Percentiles rank a stretch among this genome's conserved stretches.
Evolutionary conservation across 495 filamentous ascomycete genomes (phyloP).

Genomic region (Tetracladium setigerum): DNA sequence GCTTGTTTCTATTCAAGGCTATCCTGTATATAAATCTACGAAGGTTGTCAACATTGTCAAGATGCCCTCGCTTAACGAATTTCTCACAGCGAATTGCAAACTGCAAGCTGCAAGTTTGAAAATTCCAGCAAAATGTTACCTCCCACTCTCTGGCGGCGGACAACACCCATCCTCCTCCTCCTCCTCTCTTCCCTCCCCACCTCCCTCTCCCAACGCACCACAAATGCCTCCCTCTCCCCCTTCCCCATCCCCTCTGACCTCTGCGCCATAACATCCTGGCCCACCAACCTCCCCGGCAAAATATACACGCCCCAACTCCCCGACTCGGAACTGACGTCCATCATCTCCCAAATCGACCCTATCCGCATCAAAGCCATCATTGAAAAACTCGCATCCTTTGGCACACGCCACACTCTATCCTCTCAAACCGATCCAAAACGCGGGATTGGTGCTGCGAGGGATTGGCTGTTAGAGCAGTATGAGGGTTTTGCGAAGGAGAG

Average conservation of each 20-base stretch:
- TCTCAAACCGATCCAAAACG: conserved; percentile 34
- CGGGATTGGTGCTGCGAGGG: conserved; percentile 46
- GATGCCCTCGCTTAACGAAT: no score
- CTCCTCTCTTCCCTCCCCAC: neutral
- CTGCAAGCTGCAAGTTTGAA: no score
- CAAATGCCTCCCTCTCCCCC: neutral
- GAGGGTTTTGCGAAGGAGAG: conserved; percentile 27
- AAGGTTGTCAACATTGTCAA: no score
- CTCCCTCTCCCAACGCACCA: neutral
- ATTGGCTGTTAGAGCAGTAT: conserved; percentile 43
- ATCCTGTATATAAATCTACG: no score
- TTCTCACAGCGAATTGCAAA: no score
- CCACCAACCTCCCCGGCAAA: conserved; percentile 15
- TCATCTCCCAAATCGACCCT: conserved; percentile 34
- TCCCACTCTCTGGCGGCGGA: no score
- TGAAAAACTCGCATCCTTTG: conserved; percentile 40
- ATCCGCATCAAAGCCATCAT: conserved; percentile 36
- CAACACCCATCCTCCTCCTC: neutral
- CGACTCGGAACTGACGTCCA: conserved; percentile 31
- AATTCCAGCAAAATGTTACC: no score
- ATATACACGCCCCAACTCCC: conserved; percentile 36
- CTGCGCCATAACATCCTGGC: conserved; percentile 10
- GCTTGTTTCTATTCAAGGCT: no score
- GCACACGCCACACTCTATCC: conserved; percentile 44
- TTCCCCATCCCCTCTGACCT: conserved; percentile 7